phyloP scores from a whole-genome alignment of 148 eudicot genomes.

The Vaccinium myrtillus region DNA sequence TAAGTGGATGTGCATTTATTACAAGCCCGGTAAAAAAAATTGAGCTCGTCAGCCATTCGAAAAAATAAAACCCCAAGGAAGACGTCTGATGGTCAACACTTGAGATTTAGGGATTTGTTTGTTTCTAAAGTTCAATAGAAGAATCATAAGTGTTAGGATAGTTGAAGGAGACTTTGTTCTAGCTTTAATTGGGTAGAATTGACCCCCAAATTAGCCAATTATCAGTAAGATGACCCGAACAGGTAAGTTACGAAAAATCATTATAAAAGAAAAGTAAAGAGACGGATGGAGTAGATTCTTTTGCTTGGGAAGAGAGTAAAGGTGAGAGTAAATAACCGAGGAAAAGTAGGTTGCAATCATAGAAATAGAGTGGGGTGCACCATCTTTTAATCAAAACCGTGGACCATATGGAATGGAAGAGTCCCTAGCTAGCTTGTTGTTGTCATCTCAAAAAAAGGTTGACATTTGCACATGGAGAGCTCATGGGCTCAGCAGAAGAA shows the following conservation, averaged over 20 bases:
- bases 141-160: too few species aligned
- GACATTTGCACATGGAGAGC: constrained; percentile 27
- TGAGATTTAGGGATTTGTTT: background rate
- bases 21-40: too few species aligned
- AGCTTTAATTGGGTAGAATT: too few species aligned
- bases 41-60: too few species aligned
- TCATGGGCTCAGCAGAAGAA: constrained; percentile 12
- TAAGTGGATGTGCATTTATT: too few species aligned
- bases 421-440: constrained; percentile 14
- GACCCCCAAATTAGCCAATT: too few species aligned
- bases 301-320: constrained; percentile 14
- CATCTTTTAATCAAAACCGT: background rate
- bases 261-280: too few species aligned
- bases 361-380: constrained; percentile 15
- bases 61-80: too few species aligned
- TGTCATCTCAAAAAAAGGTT: constrained; percentile 18
- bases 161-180: too few species aligned
- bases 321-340: constrained; percentile 3
- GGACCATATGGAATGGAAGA: constrained; percentile 13
- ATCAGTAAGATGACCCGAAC: too few species aligned
- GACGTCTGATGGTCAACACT: too few species aligned
- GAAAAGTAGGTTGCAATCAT: constrained; percentile 16
- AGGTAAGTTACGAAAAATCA: too few species aligned
- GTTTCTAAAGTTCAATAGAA: background rate
- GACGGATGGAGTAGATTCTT: background rate